Conservation (phyloP, 331 rosid species). For the Pyrus hybrid region DNA sequence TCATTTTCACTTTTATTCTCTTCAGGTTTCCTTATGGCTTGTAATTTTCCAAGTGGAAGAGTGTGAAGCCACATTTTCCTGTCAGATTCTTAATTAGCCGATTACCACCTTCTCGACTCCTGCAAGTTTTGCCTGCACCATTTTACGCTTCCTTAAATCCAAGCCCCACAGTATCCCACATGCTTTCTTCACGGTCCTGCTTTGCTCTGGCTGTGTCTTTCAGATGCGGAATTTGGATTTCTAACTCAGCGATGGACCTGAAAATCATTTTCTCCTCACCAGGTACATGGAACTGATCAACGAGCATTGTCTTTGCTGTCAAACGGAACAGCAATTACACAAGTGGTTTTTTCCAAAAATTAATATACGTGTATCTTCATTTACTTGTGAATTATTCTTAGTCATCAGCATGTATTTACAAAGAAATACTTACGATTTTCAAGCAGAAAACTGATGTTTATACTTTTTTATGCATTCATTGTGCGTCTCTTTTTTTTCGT, state of each 20-base stretch:
- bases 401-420: neutral
- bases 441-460: neutral
- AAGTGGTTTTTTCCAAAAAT: neutral
- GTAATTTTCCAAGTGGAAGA: neutral
- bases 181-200: neutral
- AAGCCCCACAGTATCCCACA: neutral
- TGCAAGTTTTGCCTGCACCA: neutral
- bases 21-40: neutral
- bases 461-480: neutral
- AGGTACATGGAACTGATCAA: neutral
- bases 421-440: neutral
- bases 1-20: neutral
- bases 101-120: neutral
- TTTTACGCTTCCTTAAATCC: neutral
- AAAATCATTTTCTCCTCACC: neutral
- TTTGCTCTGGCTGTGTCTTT: neutral
- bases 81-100: neutral
- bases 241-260: neutral
- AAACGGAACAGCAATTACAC: neutral
- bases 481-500: neutral
- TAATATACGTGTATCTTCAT: neutral
- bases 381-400: neutral
- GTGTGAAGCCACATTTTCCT: neutral
- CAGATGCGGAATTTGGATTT: neutral
- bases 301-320: neutral